phyloP scores from a whole-genome alignment of 768 basidiomycete species.

The Chalciporus sphaerocephalus region DNA sequence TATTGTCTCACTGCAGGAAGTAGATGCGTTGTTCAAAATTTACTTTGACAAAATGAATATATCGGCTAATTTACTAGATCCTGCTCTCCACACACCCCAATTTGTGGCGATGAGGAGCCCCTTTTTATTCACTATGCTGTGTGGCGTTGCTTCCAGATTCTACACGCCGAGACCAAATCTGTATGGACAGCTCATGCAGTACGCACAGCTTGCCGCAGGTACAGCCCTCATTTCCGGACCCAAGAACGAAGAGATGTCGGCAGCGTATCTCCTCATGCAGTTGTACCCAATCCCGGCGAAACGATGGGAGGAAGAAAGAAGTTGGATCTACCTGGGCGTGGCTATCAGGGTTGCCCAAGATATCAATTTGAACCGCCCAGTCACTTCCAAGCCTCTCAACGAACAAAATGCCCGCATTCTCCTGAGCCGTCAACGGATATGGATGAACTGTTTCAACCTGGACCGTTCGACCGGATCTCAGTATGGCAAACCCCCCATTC shows the following conservation, averaged over 20 bases:
- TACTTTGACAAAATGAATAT: slow-evolving; percentile 78
- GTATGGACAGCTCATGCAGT: slow-evolving; percentile 68
- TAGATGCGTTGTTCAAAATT: slow-evolving; percentile 68
- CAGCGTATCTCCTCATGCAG: slow-evolving; percentile 77
- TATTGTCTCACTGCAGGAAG: slow-evolving; percentile 60
- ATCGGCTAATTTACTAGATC: slow-evolving; percentile 76
- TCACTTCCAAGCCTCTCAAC: slow-evolving; percentile 67
- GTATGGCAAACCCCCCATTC: slow-evolving; percentile 83
- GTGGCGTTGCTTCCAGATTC: slow-evolving; percentile 83
- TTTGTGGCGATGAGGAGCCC: slow-evolving; percentile 78
- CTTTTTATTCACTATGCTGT: slow-evolving; percentile 90
- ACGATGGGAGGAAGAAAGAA: slow-evolving; percentile 86
- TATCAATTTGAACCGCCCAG: slow-evolving; percentile 79
- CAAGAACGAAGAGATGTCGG: slow-evolving; percentile 80
- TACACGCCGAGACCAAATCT: slow-evolving; percentile 66
- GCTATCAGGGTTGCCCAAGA: slow-evolving; percentile 91
- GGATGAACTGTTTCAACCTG: slow-evolving; percentile 88
- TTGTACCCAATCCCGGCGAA: slow-evolving; percentile 71
- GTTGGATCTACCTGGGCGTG: slow-evolving; percentile 85
- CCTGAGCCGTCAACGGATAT: slow-evolving; percentile 84
- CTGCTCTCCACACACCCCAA: slow-evolving; percentile 78
- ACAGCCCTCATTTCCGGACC: slow-evolving; percentile 69
- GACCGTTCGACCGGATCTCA: slow-evolving; percentile 86
- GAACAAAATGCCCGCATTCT: slow-evolving; percentile 82
- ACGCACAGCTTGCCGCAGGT: slow-evolving; percentile 72